Percentiles rank a stretch among this genome's conserved stretches.
Evolutionary conservation across 176 grass and related monocot species (phyloP).

Genomic region (Oryza glumipatula): DNA sequence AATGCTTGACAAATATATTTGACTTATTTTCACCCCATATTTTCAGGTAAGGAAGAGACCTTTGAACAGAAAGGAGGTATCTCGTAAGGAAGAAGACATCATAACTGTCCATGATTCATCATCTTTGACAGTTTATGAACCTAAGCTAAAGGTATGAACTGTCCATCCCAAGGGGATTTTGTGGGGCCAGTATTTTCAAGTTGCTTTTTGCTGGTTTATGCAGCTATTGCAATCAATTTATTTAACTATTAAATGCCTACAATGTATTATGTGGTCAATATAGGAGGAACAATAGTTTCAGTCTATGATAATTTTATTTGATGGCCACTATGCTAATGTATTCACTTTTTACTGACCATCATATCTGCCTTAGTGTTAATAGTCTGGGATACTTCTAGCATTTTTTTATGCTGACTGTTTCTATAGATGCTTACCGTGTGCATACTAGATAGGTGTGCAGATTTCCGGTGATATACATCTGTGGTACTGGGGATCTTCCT

Average conservation of each 20-base stretch:
- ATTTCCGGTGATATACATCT: conserved; percentile 30
- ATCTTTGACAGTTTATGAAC: conserved; percentile 84
- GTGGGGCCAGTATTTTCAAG: conserved; percentile 20
- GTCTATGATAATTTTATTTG: conserved; percentile 15
- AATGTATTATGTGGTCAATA: conserved; percentile 14
- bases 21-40: conserved; percentile 38
- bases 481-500: neutral
- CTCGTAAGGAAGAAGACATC: conserved; percentile 96
- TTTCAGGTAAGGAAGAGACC: conserved; percentile 96
- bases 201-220: conserved; percentile 11
- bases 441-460: conserved; percentile 3
- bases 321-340: neutral
- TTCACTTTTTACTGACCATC: neutral
- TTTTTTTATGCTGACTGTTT: conserved; percentile 17
- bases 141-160: conserved; percentile 86
- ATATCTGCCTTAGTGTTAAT: conserved; percentile 16
- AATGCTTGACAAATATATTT: conserved; percentile 40
- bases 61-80: conserved; percentile 95
- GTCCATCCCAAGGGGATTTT: conserved; percentile 7
- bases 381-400: neutral
- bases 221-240: conserved; percentile 12
- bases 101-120: conserved; percentile 79
- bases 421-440: conserved; percentile 3
- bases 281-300: neutral
- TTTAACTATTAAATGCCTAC: conserved; percentile 28